phyloP scores from a whole-genome alignment of 1,284 basidiomycete genomes.

The Rhodotorula sp. region DNA sequence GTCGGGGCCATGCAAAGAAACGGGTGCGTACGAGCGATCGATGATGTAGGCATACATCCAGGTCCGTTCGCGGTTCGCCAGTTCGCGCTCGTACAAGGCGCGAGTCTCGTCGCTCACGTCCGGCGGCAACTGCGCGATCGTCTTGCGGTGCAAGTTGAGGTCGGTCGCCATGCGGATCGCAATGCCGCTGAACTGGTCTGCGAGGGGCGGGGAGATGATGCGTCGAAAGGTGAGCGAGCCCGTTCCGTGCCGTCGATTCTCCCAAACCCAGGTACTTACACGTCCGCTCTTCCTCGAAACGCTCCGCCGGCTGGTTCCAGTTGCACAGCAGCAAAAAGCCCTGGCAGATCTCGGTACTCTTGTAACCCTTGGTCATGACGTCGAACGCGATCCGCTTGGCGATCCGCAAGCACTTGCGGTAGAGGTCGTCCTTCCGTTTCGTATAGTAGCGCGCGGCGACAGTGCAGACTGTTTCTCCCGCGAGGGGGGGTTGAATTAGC shows the following conservation, averaged over 20 bases:
- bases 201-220: too few species aligned
- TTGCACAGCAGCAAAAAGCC: constrained; percentile 50
- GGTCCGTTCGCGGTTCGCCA: constrained; percentile 51
- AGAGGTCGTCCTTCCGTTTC: constrained; percentile 71
- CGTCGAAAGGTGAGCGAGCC: not conserved
- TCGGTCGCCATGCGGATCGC: constrained; percentile 84
- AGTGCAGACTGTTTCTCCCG: constrained; percentile 63
- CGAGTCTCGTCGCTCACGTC: constrained; percentile 48
- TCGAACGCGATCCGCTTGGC: constrained; percentile 90
- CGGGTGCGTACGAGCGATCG: constrained; percentile 45
- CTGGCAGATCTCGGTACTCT: constrained; percentile 73
- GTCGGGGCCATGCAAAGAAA: too few species aligned
- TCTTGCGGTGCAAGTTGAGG: constrained; percentile 81
- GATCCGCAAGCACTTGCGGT: constrained; percentile 73
- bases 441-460: constrained; percentile 89
- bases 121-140: constrained; percentile 50
- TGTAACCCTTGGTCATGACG: constrained; percentile 59
- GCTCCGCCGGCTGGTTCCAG: constrained; percentile 55
- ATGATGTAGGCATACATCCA: constrained; percentile 51
- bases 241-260: not conserved
- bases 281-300: constrained; percentile 92
- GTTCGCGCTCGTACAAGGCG: constrained; percentile 49
- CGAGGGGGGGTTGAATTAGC: constrained; percentile 17
- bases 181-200: constrained; percentile 49
- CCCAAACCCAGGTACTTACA: constrained; percentile 65